Percentiles rank a stretch among this genome's conserved stretches.
These are phyloP conservation scores for Rhytidiadelphus loreus DNA, from an alignment of 225 moss, liverwort and hornwort species.

Conservation along the genomic window DNA sequence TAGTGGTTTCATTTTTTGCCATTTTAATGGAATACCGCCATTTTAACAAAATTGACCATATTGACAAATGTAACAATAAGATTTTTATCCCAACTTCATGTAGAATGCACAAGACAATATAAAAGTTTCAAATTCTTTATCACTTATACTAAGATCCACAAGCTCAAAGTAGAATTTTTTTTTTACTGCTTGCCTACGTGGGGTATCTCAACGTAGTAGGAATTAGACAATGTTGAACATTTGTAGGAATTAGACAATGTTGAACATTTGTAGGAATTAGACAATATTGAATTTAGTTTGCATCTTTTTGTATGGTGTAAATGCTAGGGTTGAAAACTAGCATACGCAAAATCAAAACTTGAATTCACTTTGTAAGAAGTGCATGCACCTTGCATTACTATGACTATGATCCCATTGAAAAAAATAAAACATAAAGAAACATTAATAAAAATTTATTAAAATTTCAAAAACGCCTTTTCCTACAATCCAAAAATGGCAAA, in stretches of 20 bases:
- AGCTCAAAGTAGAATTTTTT: background rate
- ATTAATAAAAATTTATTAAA: background rate
- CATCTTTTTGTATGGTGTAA: too few species aligned
- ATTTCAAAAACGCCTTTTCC: background rate
- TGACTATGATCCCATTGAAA: background rate
- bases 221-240: too few species aligned
- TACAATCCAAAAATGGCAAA: background rate
- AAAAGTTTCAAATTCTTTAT: background rate
- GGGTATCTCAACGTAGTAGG: background rate
- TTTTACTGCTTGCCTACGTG: background rate
- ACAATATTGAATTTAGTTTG: background rate
- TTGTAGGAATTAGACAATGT: too few species aligned
- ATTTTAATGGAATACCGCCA: too few species aligned
- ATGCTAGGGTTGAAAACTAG: background rate
- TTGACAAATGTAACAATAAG: accelerated
- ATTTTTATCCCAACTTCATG: background rate
- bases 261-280: background rate
- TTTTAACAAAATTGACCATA: too few species aligned
- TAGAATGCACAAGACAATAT: background rate
- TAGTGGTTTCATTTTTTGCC: too few species aligned
- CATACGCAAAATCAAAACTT: background rate
- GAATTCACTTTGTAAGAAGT: background rate
- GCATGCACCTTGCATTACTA: background rate
- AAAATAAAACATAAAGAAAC: background rate
- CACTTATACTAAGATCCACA: background rate